Percentiles rank a stretch among this genome's conserved stretches.
Conservation (phyloP, 2,329 filamentous ascomycete species). For the Trichoderma guizhouense region DNA sequence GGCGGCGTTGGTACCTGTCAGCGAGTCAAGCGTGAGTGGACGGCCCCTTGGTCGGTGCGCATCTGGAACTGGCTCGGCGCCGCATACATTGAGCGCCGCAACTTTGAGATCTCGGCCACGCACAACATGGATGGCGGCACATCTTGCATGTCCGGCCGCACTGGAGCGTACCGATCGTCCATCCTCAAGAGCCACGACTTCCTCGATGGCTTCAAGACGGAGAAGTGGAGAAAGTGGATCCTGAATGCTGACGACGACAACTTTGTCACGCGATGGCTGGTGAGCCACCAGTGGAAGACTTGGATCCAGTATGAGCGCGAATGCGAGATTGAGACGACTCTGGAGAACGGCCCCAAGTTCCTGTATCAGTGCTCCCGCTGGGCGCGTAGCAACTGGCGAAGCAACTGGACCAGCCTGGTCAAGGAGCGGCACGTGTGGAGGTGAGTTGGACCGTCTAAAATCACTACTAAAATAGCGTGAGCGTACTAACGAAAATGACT, state of each 20-base stretch:
- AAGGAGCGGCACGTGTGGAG: slow-evolving; percentile 79
- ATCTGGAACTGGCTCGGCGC: slow-evolving; percentile 89
- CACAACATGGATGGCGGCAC: slow-evolving; percentile 92
- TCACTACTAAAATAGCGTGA: slow-evolving; percentile 10
- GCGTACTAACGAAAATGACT: slow-evolving; percentile 25
- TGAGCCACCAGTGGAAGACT: slow-evolving; percentile 87
- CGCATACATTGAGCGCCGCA: slow-evolving; percentile 87
- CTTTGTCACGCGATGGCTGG: slow-evolving; percentile 95
- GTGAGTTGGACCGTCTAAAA: slow-evolving; percentile 57
- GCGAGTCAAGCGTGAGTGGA: slow-evolving; percentile 68
- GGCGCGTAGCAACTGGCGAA: slow-evolving; percentile 97
- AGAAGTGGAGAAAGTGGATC: slow-evolving; percentile 84
- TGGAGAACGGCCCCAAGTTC: slow-evolving; percentile 86
- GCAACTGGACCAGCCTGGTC: slow-evolving; percentile 87
- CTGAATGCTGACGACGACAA: slow-evolving; percentile 97
- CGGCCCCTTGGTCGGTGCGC: slow-evolving; percentile 55
- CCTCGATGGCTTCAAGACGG: slow-evolving; percentile 83
- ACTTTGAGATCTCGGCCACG: slow-evolving; percentile 95
- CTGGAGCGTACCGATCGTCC: slow-evolving; percentile 84
- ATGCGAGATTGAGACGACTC: slow-evolving; percentile 87
- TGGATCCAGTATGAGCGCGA: slow-evolving; percentile 92
- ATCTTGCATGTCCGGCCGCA: slow-evolving; percentile 94
- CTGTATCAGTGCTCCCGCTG: slow-evolving; percentile 90
- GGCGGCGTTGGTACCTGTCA: slow-evolving; percentile 93
- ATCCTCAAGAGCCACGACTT: slow-evolving; percentile 86